phyloP scores from a whole-genome alignment of 2,329 filamentous ascomycete genomes.

The Botryotinia convoluta region DNA sequence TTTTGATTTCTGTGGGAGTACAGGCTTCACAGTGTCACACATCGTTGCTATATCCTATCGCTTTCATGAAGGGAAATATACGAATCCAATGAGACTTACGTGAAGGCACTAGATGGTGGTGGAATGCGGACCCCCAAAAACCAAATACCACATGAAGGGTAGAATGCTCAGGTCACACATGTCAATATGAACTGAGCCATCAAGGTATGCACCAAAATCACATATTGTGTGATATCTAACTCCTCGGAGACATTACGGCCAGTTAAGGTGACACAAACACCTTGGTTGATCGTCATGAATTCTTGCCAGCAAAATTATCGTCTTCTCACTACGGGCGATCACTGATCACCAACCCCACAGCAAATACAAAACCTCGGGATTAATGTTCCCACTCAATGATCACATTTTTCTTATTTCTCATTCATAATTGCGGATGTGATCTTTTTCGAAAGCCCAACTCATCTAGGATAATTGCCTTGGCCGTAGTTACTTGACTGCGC shows the following conservation, averaged over 20 bases:
- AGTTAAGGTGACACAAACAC: neutral
- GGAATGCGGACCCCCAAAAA: neutral
- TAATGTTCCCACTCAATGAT: neutral
- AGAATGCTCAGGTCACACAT: neutral
- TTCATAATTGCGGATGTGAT: neutral
- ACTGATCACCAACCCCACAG: neutral
- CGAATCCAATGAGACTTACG: neutral
- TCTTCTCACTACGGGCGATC: neutral
- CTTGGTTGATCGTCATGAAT: neutral
- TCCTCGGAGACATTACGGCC: neutral
- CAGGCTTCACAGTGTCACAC: neutral
- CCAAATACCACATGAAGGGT: neutral
- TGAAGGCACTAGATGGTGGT: neutral
- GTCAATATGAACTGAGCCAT: neutral
- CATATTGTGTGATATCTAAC: neutral
- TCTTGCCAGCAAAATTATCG: neutral
- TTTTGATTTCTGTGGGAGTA: neutral
- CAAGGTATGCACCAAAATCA: neutral
- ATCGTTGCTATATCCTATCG: neutral
- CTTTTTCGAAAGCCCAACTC: neutral
- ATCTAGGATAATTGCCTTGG: neutral
- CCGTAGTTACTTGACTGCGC: neutral
- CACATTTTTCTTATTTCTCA: neutral
- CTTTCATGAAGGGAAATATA: neutral
- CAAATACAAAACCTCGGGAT: neutral